Conservation (phyloP, 2,329 filamentous ascomycete species). For the Zalaria sp. region DNA sequence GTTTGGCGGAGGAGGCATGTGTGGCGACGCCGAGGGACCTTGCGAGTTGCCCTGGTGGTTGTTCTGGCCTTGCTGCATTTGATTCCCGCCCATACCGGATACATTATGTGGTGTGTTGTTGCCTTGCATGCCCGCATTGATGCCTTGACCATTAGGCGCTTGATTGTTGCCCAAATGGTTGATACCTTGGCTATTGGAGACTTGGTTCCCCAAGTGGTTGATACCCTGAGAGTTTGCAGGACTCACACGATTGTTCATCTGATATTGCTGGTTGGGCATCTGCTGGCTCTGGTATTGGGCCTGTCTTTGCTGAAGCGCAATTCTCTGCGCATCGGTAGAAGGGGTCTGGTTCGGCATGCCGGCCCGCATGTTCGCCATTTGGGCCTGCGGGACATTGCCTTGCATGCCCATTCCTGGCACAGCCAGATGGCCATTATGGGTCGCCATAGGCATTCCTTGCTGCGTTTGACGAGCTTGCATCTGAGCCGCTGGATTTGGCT, state of each 20-base stretch:
- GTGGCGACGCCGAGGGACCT: conserved; percentile 18
- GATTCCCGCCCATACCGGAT: conserved; percentile 6
- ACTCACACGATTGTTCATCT: conserved; percentile 6
- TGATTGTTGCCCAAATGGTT: no score
- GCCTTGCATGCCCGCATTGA: background rate
- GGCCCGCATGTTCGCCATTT: conserved; percentile 14
- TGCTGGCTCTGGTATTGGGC: conserved; percentile 5
- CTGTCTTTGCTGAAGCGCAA: conserved; percentile 10
- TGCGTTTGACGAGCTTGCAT: conserved; percentile 12
- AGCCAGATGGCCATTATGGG: conserved; percentile 33
- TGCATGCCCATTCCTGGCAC: conserved; percentile 38
- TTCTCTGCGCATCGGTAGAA: background rate
- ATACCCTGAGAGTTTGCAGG: conserved; percentile 2
- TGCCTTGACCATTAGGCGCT: no score
- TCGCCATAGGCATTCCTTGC: conserved; percentile 33
- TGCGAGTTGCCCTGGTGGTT: conserved; percentile 9
- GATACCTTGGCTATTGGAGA: no score
- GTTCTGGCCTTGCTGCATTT: conserved; percentile 2
- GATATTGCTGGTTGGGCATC: conserved; percentile 5
- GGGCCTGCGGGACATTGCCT: conserved; percentile 49
- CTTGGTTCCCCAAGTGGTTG: background rate
- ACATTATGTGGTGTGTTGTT: conserved; percentile 7
- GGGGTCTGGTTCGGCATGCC: background rate
- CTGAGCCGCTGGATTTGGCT: background rate
- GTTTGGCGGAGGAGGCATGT: conserved; percentile 21